Evolutionary conservation across 495 filamentous ascomycete genomes (phyloP).

Genomic region (Cercophora newfieldiana): DNA sequence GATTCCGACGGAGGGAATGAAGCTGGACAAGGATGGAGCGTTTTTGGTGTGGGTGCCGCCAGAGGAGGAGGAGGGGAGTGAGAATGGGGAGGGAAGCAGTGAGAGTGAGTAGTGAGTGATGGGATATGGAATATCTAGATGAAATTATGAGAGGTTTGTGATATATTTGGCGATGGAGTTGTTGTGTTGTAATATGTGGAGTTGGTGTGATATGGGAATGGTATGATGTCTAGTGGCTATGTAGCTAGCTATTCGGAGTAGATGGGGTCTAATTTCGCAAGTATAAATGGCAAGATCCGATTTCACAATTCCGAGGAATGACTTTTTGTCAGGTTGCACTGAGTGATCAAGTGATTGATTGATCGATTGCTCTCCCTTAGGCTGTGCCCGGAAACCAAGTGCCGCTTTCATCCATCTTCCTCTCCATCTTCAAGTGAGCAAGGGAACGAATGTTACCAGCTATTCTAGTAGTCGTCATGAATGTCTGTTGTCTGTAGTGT

Average conservation of each 20-base stretch:
- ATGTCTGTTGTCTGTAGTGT: not conserved
- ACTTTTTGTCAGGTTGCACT: not conserved
- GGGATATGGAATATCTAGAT: not conserved
- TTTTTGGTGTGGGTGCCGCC: constrained; percentile 65
- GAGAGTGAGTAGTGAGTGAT: not conserved
- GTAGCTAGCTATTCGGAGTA: not conserved
- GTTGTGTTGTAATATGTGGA: not conserved
- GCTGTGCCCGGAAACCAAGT: not conserved
- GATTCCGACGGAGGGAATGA: constrained; percentile 70
- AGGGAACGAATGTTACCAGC: not conserved
- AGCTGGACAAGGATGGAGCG: constrained; percentile 71
- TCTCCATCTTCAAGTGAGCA: not conserved
- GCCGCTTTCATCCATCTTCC: not conserved
- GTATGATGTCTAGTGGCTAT: not conserved
- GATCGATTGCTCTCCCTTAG: not conserved
- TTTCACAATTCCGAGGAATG: not conserved
- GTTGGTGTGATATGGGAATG: not conserved
- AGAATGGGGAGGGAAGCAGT: constrained; percentile 6
- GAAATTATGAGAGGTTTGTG: not conserved
- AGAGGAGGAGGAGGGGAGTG: constrained; percentile 38
- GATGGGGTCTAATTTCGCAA: not conserved
- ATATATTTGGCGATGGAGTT: not conserved
- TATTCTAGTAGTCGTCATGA: not conserved
- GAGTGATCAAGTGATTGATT: not conserved
- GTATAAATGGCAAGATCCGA: not conserved